Percentiles rank a stretch among this genome's conserved stretches.
phyloP scores from a whole-genome alignment of 116 monocot genomes.

The Phalaenopsis hybrid region DNA sequence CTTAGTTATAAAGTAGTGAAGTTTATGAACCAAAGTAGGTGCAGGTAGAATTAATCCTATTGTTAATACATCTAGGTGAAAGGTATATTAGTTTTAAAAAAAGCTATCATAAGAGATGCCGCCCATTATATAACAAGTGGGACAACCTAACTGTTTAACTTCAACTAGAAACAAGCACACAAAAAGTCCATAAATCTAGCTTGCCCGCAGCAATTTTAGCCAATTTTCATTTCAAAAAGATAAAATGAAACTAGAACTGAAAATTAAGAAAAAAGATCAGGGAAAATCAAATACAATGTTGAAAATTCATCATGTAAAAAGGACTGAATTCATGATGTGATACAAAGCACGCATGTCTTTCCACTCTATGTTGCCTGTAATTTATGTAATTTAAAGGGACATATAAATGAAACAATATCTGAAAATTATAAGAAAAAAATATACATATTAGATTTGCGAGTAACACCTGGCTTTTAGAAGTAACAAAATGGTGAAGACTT shows the following conservation, averaged over 20 bases:
- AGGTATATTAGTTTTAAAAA: neutral
- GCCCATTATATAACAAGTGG: neutral
- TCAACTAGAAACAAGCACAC: neutral
- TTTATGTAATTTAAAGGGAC: neutral
- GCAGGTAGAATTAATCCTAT: neutral
- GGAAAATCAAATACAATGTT: neutral
- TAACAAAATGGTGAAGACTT: constrained; percentile 95
- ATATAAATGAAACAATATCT: neutral
- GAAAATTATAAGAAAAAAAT: neutral
- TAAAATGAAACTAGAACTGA: neutral
- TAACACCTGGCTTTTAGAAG: constrained; percentile 96
- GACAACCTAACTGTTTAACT: neutral
- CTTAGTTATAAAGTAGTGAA: neutral
- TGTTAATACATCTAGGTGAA: neutral
- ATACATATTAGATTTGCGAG: neutral
- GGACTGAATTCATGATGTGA: neutral
- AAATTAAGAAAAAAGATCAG: neutral
- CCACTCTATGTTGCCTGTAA: neutral
- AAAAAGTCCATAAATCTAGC: neutral
- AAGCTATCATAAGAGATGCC: neutral
- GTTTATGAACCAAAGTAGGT: neutral
- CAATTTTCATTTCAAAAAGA: neutral
- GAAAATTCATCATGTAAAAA: neutral
- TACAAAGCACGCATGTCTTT: neutral
- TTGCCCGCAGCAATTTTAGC: neutral